These are phyloP conservation scores for Diaporthe sp. DNA, from an alignment of 2,329 filamentous ascomycete genomes.

Conservation along the genomic window DNA sequence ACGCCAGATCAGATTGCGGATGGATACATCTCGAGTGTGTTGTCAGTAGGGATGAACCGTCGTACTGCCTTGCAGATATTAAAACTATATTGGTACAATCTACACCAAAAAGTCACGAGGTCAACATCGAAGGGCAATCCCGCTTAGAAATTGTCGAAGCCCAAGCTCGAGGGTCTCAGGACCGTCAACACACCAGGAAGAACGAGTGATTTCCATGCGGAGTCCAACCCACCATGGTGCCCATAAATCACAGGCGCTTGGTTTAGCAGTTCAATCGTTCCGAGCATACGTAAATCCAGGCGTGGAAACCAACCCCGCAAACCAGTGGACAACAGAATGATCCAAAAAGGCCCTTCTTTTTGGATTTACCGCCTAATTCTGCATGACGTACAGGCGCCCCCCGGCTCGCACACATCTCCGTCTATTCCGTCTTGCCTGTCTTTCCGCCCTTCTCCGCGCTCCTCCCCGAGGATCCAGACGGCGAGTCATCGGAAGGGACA, in stretches of 20 bases:
- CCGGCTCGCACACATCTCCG: not conserved
- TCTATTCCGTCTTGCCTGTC: conserved; percentile 11
- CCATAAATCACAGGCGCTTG: not conserved
- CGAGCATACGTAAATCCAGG: not conserved
- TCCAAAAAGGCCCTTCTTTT: not conserved
- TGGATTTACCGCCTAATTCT: not conserved
- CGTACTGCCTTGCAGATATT: not conserved
- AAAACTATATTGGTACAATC: not conserved
- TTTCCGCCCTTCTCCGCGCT: not conserved
- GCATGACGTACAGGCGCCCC: not conserved
- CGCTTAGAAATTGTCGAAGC: not conserved
- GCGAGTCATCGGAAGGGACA: not conserved
- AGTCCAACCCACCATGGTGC: not conserved
- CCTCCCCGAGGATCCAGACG: not conserved
- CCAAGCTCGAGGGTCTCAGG: not conserved
- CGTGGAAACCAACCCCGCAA: not conserved
- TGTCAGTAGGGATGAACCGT: not conserved
- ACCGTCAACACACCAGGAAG: no score
- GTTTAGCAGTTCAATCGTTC: not conserved
- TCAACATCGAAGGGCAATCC: no score
- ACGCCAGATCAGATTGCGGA: not conserved
- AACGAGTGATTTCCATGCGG: not conserved
- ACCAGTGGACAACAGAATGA: not conserved
- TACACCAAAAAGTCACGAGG: not conserved
- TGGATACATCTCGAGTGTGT: not conserved